Conservation (phyloP, 345 rosid species). For the Dimocarpus longan region DNA sequence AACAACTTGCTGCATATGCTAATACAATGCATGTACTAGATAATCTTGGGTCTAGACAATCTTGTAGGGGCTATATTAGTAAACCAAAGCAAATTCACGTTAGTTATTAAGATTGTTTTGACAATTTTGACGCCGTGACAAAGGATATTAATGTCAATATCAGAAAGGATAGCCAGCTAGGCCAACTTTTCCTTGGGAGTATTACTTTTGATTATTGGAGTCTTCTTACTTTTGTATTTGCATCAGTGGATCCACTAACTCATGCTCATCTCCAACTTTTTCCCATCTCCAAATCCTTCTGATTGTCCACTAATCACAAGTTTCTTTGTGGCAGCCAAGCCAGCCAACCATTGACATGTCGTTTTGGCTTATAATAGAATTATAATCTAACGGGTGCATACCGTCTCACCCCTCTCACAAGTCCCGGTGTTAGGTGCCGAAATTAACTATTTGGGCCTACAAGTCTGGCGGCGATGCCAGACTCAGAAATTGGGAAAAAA, state of each 20-base stretch:
- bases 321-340: slow-evolving; percentile 17
- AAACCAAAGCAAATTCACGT: background rate
- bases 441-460: too few species aligned
- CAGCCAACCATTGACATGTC: slow-evolving; percentile 2
- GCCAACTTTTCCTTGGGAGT: slow-evolving; percentile 21
- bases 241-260: slow-evolving; percentile 47
- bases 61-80: background rate
- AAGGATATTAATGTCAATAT: slow-evolving; percentile 36
- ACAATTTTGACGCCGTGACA: background rate
- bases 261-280: slow-evolving; percentile 34
- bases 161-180: background rate
- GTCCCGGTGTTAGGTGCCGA: too few species aligned
- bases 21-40: too few species aligned
- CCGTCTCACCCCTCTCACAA: too few species aligned
- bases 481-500: too few species aligned
- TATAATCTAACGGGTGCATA: too few species aligned
- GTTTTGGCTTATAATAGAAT: background rate
- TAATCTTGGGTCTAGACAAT: too few species aligned
- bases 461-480: too few species aligned
- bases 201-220: slow-evolving; percentile 38
- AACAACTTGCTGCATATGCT: too few species aligned
- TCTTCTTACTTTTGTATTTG: slow-evolving; percentile 21
- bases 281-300: slow-evolving; percentile 28
- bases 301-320: slow-evolving; percentile 38
- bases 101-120: background rate